Base-by-base conservation (phyloP, 257 asterid species). In the Anisodus acutangulus region DNA sequence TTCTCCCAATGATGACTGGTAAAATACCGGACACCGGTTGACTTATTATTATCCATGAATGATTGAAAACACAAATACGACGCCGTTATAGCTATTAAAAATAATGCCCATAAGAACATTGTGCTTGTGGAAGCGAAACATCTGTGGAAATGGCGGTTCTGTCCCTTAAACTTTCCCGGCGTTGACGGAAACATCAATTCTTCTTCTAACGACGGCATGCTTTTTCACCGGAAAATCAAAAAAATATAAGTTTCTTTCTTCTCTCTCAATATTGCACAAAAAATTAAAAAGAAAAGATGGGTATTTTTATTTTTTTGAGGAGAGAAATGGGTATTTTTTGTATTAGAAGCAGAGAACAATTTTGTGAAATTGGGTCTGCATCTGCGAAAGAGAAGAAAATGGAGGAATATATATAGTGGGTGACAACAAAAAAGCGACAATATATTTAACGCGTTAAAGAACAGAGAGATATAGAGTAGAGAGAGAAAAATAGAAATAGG, bases 111-210 rank as follows among this genome's bases (percentile, higher is more conserved):
- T 8, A 94, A 43, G 87, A 94, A 94, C 90, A 91, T 87, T 1
- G 97, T 92, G 19, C 95, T 91, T 12, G 98, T 92, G 59, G 98
- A 94, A 12, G 97, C 90, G 88, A 92, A 91, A 78, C 94, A 94
- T 8, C 98, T 87, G 71, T 88, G 91, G 74, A 91, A 85, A 81
- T 92, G 94, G 0, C 97, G 89, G 87, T 92, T 92, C 88, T 90
- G 86, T n/a, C 91, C 95, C 83, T 91, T 91, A 62, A 91, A 91
- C 79, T 94, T 92, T 1, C 96, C 97, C 43, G 97, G 97, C 22
- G 94, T 92, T 0, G 95, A 90, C 0, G 97, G 97, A 64, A 89
- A 92, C 83, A 31, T 31, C 35, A 88, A 51, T 58, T 89, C 95
- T 9, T 92, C 90, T 43, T 92, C 89, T 84, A 88, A 45, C 1